Conservation (phyloP, 2,329 filamentous ascomycete species). For the Ophiocordyceps robertsii region DNA sequence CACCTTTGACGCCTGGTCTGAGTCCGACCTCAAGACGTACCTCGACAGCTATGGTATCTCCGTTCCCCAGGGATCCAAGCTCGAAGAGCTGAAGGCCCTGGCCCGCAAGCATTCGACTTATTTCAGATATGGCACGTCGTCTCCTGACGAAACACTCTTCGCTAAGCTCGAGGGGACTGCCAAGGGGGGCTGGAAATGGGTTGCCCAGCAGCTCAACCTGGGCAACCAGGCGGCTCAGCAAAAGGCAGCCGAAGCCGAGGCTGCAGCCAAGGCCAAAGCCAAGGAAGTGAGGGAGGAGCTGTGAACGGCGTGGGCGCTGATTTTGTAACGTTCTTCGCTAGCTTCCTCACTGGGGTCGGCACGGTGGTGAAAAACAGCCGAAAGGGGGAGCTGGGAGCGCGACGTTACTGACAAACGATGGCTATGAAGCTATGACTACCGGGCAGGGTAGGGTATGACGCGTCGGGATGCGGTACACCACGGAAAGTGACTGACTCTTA, state of each 20-base stretch:
- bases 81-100: slow-evolving; percentile 56
- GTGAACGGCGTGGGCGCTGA: slow-evolving; percentile 14
- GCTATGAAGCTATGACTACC: too few species aligned
- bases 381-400: too few species aligned
- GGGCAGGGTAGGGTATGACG: too few species aligned
- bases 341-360: too few species aligned
- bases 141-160: slow-evolving; percentile 50
- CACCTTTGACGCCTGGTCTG: slow-evolving; percentile 61
- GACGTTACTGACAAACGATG: too few species aligned
- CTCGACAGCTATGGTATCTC: slow-evolving; percentile 65
- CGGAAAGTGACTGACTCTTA: too few species aligned
- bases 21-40: slow-evolving; percentile 63
- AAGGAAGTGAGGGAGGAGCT: slow-evolving; percentile 33
- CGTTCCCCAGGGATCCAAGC: slow-evolving; percentile 51
- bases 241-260: slow-evolving; percentile 25
- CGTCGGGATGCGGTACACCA: too few species aligned
- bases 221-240: slow-evolving; percentile 35
- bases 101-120: slow-evolving; percentile 63
- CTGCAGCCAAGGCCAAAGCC: slow-evolving; percentile 13
- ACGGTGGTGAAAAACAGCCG: too few species aligned
- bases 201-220: slow-evolving; percentile 31
- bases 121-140: slow-evolving; percentile 62
- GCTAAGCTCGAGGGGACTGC: slow-evolving; percentile 45
- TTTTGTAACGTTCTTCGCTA: too few species aligned
- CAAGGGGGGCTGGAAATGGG: slow-evolving; percentile 36